These are phyloP conservation scores for Chrysopogon serrulatus DNA, from an alignment of 176 grass and related monocot genomes.

Conservation along the genomic window DNA sequence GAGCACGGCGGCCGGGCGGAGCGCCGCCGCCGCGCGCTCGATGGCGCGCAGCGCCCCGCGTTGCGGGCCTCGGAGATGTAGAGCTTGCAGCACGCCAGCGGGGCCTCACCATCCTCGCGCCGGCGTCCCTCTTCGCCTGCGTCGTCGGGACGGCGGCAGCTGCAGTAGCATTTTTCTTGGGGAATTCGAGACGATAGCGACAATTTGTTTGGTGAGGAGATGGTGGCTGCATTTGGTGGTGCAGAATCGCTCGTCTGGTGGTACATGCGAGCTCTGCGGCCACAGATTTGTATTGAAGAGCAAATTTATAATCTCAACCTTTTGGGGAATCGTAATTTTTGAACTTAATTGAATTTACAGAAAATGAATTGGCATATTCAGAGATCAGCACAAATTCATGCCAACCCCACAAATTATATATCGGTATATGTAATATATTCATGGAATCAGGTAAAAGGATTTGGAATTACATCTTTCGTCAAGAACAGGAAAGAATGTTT, in stretches of 20 bases:
- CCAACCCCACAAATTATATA: too few species aligned
- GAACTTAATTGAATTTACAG: neutral
- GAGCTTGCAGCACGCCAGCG: slow-evolving; percentile 81
- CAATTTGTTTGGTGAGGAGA: neutral
- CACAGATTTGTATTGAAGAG: neutral
- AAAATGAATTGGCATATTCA: too few species aligned
- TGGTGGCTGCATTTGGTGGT: neutral
- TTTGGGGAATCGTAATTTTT: neutral
- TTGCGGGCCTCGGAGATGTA: slow-evolving; percentile 88
- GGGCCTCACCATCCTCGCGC: slow-evolving; percentile 33
- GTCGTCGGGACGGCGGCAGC: neutral
- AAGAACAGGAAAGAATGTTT: too few species aligned
- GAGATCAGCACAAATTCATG: too few species aligned
- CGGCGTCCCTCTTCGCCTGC: neutral
- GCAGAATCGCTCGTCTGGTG: neutral
- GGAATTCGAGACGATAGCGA: neutral
- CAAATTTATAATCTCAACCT: neutral
- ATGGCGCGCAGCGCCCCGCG: slow-evolving; percentile 46
- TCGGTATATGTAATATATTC: too few species aligned
- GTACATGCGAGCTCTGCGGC: too few species aligned
- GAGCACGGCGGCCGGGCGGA: slow-evolving; percentile 35
- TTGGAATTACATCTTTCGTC: too few species aligned
- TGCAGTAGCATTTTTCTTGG: neutral
- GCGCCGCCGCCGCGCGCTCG: slow-evolving; percentile 59
- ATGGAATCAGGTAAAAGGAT: too few species aligned